Evolutionary conservation across 768 basidiomycete species (phyloP).

Genomic region (Psilocybe cyanescens): DNA sequence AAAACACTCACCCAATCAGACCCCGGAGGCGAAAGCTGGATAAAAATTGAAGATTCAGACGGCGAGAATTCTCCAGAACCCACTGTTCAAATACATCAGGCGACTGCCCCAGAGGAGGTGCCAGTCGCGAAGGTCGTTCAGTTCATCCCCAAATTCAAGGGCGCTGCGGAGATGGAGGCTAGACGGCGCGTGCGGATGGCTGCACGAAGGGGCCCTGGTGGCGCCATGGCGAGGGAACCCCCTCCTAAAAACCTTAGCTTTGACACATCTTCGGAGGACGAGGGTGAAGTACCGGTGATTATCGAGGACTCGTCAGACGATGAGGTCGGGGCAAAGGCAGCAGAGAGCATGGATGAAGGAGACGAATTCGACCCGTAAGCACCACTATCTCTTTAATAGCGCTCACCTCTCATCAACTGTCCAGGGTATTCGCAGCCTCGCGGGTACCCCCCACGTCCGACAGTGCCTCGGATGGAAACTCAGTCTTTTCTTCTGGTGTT

Average conservation of each 20-base stretch:
- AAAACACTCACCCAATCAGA: slow-evolving; percentile 29
- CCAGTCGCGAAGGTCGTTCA: slow-evolving; percentile 55
- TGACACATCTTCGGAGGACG: slow-evolving; percentile 61
- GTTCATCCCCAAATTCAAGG: slow-evolving; percentile 80
- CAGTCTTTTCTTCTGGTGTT: slow-evolving; percentile 56
- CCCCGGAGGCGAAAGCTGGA: slow-evolving; percentile 33
- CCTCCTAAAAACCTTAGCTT: slow-evolving; percentile 39
- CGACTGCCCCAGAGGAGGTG: slow-evolving; percentile 42
- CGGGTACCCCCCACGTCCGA: slow-evolving; percentile 55
- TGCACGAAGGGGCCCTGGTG: slow-evolving; percentile 54
- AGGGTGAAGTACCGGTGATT: slow-evolving; percentile 47
- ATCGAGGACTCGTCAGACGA: slow-evolving; percentile 52
- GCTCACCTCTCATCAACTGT: background rate
- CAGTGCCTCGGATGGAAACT: slow-evolving; percentile 66
- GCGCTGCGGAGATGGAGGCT: slow-evolving; percentile 86
- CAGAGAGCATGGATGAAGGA: slow-evolving; percentile 60
- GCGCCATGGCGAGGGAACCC: slow-evolving; percentile 29
- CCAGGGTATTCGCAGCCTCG: slow-evolving; percentile 71
- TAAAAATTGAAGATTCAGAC: slow-evolving; percentile 28
- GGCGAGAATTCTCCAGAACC: slow-evolving; percentile 33
- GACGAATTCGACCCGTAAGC: slow-evolving; percentile 85
- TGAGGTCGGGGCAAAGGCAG: slow-evolving; percentile 49
- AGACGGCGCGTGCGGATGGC: slow-evolving; percentile 68
- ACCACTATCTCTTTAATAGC: background rate
- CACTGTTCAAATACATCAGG: slow-evolving; percentile 43